Percentiles rank a stretch among this genome's conserved stretches.
Evolutionary conservation across 371 early-diverging fungal genomes (phyloP).

Genomic region (Capniomyces stellatus): DNA sequence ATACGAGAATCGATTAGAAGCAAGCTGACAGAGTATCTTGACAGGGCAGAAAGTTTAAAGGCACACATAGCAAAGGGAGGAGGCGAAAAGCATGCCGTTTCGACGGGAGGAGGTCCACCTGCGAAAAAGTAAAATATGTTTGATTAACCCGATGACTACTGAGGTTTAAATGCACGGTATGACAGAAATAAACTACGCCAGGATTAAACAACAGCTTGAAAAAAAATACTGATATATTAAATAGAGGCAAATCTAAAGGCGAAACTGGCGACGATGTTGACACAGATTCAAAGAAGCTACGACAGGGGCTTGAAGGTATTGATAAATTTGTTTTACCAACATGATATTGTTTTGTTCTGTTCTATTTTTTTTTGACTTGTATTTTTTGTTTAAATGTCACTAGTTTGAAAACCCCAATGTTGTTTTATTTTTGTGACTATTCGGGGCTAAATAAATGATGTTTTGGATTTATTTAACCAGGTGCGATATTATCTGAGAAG

Average conservation of each 20-base stretch:
- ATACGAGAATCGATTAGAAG: slow-evolving; percentile 72
- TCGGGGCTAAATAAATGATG: too few species aligned
- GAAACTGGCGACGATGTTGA: slow-evolving; percentile 50
- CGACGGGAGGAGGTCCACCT: slow-evolving; percentile 5
- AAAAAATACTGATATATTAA: neutral
- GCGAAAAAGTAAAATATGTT: neutral
- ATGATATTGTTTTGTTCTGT: neutral
- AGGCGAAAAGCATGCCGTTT: slow-evolving; percentile 35
- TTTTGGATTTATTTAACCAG: too few species aligned
- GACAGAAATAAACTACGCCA: neutral
- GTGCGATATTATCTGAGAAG: slow-evolving; percentile 83
- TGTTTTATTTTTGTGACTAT: too few species aligned
- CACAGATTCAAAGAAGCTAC: slow-evolving; percentile 79
- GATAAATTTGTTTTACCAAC: neutral
- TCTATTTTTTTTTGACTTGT: neutral
- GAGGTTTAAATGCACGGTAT: neutral
- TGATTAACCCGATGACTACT: too few species aligned
- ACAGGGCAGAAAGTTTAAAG: slow-evolving; percentile 85
- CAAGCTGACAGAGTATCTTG: slow-evolving; percentile 78
- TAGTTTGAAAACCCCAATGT: too few species aligned
- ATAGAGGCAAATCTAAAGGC: slow-evolving; percentile 28
- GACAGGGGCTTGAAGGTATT: slow-evolving; percentile 48
- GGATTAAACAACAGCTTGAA: too few species aligned
- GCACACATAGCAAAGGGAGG: slow-evolving; percentile 52
- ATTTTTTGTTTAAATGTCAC: neutral